A percentile compares a stretch with the other conserved stretches of the same genome.
Conservation (phyloP, 2,329 filamentous ascomycete species). For the Scorias spongiosa region DNA sequence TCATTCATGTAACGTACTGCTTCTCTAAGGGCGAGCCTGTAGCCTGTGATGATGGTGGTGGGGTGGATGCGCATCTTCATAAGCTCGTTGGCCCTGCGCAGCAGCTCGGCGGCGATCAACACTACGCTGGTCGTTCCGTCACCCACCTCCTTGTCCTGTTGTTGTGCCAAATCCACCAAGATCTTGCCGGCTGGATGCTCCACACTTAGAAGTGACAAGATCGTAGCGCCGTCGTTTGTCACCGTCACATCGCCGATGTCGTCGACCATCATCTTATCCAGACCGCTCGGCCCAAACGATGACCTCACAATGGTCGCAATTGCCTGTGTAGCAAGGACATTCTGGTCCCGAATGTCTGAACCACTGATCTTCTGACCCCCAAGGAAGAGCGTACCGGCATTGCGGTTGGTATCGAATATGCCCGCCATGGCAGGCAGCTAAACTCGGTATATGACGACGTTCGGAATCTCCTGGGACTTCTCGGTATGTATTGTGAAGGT, state of each 20-base stretch:
- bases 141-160: slow-evolving; percentile 97
- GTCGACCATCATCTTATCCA: slow-evolving; percentile 99
- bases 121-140: slow-evolving; percentile 98
- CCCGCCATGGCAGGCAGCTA: slow-evolving; percentile 53
- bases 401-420: slow-evolving; percentile 89
- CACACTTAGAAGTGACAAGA: slow-evolving; percentile 85
- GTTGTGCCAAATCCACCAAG: slow-evolving; percentile 88
- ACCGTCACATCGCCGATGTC: slow-evolving; percentile 99
- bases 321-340: slow-evolving; percentile 88
- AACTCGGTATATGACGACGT: background rate
- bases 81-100: slow-evolving; percentile 87
- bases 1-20: slow-evolving; percentile 98
- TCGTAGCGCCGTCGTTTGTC: slow-evolving; percentile 96
- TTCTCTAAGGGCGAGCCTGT: slow-evolving; percentile 86
- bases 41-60: slow-evolving; percentile 97
- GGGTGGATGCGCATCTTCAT: slow-evolving; percentile 99
- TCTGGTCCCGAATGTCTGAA: slow-evolving; percentile 91
- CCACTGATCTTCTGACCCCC: slow-evolving; percentile 96
- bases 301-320: slow-evolving; percentile 99
- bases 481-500: background rate
- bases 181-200: slow-evolving; percentile 98
- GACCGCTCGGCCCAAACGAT: slow-evolving; percentile 89
- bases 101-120: slow-evolving; percentile 86
- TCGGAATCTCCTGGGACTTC: background rate
- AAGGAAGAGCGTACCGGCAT: slow-evolving; percentile 85